Evolutionary conservation across 805 yeast genomes (phyloP).

Genomic region (Scheffersomyces coipomensis): DNA sequence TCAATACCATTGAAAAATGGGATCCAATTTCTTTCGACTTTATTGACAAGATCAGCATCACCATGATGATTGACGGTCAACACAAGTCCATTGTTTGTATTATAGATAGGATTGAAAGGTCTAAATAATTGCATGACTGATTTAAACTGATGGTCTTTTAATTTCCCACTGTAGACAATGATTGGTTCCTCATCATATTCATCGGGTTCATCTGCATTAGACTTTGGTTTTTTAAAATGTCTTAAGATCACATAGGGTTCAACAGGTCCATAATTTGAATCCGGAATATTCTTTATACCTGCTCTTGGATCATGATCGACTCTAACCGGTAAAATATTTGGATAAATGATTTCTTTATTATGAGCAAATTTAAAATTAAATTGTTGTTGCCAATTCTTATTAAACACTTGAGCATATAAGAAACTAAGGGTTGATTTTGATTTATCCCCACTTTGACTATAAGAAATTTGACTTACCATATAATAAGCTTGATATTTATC

Average conservation of each 20-base stretch:
- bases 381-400: constrained; percentile 19
- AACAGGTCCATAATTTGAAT: constrained; percentile 12
- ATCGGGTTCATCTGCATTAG: constrained; percentile 4
- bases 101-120: constrained; percentile 12
- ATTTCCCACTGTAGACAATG: constrained; percentile 18
- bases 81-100: constrained; percentile 6
- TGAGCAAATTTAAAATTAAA: constrained; percentile 5
- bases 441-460: constrained; percentile 15
- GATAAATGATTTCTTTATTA: constrained; percentile 6
- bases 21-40: constrained; percentile 38
- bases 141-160: constrained; percentile 11
- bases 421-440: constrained; percentile 24
- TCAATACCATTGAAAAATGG: constrained; percentile 30
- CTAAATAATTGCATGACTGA: constrained; percentile 20
- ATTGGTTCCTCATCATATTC: constrained; percentile 18
- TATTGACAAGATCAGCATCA: too few species aligned
- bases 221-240: too few species aligned
- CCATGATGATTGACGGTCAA: too few species aligned
- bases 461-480: constrained; percentile 26
- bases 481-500: constrained; percentile 26
- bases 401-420: constrained; percentile 18
- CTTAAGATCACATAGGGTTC: constrained; percentile 16
- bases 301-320: constrained; percentile 1
- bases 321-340: constrained; percentile 10
- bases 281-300: constrained; percentile 1